Base-by-base conservation (phyloP, 2,329 filamentous ascomycete genomes). In the Talaromyces sp. region DNA sequence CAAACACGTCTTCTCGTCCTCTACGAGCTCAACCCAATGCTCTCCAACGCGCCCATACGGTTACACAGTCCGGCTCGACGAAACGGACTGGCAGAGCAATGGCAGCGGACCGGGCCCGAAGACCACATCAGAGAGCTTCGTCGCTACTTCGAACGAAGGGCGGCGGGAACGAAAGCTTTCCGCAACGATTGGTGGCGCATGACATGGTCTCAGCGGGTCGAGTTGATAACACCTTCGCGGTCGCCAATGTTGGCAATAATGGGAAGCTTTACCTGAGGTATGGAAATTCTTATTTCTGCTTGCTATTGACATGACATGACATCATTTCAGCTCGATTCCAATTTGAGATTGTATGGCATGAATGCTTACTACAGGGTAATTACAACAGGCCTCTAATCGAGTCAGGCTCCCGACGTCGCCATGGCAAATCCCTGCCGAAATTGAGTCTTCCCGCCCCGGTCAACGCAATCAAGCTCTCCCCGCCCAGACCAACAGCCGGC, bases 181-280 rank as follows among this genome's bases (percentile, higher is more conserved):
- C 75, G 65, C 75, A 78, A 66, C 71, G 74, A 70, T 78, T 82
- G n/a, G 82, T 85, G 11, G 48, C 47, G 8, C 60, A 60, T 33
- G 89, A 91, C 72, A 84, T 84, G 65, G 79, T 82, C 65, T 85
- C 87, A 56, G 87, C 82, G 63, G 84, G 85, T 39, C 84, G 88
- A 66, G 87, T 88, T 74, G 88, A 87, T 58, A 85, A 89, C 63
- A 88, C 91, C 72, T 93, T 94, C 74, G 88, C 90, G 2, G 91
- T 94, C 63, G 87, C 89, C 60, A 93, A 93, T 76, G 90, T 94
- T 66, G 90, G 90, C 27, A 91, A 92, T 74, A 92, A 93, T 77
- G 91, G 91, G 45, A 88, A 88, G 74, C 91, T 94, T 76, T 94
- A 92, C 77, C 76, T 94, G 70, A 90, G 90, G 90, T 93, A 87